Conservation (phyloP, 1,284 basidiomycete species). For the Puccinia hordei region DNA sequence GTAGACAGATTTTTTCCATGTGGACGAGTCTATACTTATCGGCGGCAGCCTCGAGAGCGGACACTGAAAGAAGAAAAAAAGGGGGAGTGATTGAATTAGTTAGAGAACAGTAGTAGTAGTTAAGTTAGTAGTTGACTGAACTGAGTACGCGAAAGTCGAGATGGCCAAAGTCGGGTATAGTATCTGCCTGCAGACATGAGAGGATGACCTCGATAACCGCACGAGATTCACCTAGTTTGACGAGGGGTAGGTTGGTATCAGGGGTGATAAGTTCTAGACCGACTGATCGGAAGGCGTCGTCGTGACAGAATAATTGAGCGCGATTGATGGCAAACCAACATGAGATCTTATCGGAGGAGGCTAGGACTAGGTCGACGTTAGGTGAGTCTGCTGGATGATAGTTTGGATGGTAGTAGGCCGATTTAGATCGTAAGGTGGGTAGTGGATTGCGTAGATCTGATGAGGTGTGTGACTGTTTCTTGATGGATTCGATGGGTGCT, state of each 20-base stretch:
- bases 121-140: not conserved
- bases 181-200: slow-evolving; percentile 34
- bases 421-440: slow-evolving; percentile 10
- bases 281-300: slow-evolving; percentile 25
- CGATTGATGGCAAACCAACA: slow-evolving; percentile 41
- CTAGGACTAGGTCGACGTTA: slow-evolving; percentile 31
- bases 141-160: slow-evolving; percentile 24
- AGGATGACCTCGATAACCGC: slow-evolving; percentile 42
- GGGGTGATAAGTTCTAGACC: slow-evolving; percentile 37
- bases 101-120: not conserved
- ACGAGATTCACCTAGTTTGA: slow-evolving; percentile 29
- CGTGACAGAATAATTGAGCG: slow-evolving; percentile 28
- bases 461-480: slow-evolving; percentile 2
- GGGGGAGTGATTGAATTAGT: too few species aligned
- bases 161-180: slow-evolving; percentile 35
- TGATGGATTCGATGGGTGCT: not conserved
- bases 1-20: slow-evolving; percentile 44
- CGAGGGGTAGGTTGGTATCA: slow-evolving; percentile 30
- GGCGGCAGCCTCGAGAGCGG: slow-evolving; percentile 42
- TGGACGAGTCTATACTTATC: slow-evolving; percentile 36
- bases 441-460: not conserved
- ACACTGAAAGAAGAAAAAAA: not conserved
- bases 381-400: slow-evolving; percentile 25
- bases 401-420: slow-evolving; percentile 40
- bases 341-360: slow-evolving; percentile 32